phyloP scores from a whole-genome alignment of 2,329 filamentous ascomycete species.

The Pyricularia sp. region DNA sequence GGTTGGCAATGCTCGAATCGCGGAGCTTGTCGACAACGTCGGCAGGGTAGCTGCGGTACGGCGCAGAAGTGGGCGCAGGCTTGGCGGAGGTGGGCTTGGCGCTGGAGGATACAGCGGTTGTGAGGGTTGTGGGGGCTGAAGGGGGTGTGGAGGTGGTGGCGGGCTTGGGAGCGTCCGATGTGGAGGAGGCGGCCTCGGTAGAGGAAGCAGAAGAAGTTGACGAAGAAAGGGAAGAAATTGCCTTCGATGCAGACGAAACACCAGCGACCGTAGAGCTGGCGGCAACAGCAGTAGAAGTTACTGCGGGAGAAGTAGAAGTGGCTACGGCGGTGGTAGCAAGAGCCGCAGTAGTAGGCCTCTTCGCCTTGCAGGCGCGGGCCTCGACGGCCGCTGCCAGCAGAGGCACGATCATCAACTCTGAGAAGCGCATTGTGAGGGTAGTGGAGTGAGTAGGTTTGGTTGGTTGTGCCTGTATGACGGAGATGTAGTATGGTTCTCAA shows the following conservation, averaged over 20 bases:
- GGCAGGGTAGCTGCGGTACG: slow-evolving; percentile 13
- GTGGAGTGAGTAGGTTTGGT: too few species aligned
- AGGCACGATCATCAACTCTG: not conserved
- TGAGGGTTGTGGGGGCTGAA: not conserved
- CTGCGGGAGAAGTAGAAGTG: not conserved
- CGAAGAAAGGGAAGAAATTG: not conserved
- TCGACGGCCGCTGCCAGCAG: not conserved
- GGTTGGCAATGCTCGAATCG: slow-evolving; percentile 16
- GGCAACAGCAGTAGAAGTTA: not conserved
- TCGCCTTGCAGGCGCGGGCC: not conserved
- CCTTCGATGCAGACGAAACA: not conserved
- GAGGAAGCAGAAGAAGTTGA: not conserved
- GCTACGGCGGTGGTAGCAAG: not conserved
- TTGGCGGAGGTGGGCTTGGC: not conserved
- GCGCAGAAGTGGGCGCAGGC: not conserved
- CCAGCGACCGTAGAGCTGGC: not conserved
- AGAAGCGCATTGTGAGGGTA: not conserved
- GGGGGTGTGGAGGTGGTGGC: not conserved
- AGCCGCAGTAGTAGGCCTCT: not conserved
- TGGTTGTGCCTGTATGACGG: not conserved
- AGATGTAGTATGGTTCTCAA: not conserved
- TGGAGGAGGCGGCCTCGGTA: too few species aligned
- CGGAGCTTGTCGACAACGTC: slow-evolving; percentile 19
- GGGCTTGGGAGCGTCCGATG: not conserved
- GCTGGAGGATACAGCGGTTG: not conserved